A percentile compares a stretch with the other conserved stretches of the same genome.
phyloP scores from a whole-genome alignment of 495 filamentous ascomycete genomes.

The Pseudomonodictys pantanalensis region DNA sequence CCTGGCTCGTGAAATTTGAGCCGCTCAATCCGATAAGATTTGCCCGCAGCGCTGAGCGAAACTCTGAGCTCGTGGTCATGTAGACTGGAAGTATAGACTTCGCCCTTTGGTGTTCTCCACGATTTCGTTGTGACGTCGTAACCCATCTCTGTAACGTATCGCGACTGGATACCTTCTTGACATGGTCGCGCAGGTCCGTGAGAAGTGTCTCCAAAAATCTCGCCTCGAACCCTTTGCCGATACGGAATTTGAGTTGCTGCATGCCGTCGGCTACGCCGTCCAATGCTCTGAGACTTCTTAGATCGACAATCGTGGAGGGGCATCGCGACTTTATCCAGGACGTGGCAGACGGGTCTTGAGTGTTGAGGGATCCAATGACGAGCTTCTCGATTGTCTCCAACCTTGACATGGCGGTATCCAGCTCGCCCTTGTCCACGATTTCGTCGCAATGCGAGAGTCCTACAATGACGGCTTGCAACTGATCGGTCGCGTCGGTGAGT shows the following conservation, averaged over 20 bases:
- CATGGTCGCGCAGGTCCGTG: slow-evolving; percentile 74
- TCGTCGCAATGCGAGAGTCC: slow-evolving; percentile 73
- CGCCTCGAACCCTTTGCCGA: slow-evolving; percentile 82
- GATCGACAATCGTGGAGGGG: slow-evolving; percentile 55
- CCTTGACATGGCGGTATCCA: slow-evolving; percentile 72
- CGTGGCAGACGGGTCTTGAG: slow-evolving; percentile 35
- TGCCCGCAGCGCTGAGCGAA: slow-evolving; percentile 64
- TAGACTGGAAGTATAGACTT: slow-evolving; percentile 71
- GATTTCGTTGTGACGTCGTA: slow-evolving; percentile 57
- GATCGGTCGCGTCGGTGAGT: slow-evolving; percentile 75
- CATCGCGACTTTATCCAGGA: slow-evolving; percentile 26
- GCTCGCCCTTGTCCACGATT: slow-evolving; percentile 73
- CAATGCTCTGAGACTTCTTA: slow-evolving; percentile 74
- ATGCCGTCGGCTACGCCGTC: slow-evolving; percentile 77
- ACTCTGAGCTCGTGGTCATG: slow-evolving; percentile 61
- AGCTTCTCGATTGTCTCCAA: slow-evolving; percentile 75
- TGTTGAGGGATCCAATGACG: slow-evolving; percentile 62
- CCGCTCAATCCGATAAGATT: slow-evolving; percentile 75
- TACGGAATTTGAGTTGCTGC: slow-evolving; percentile 66
- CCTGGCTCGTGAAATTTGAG: slow-evolving; percentile 71
- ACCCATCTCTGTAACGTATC: slow-evolving; percentile 79
- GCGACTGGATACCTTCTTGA: slow-evolving; percentile 66
- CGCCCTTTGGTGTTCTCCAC: slow-evolving; percentile 64
- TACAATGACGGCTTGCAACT: slow-evolving; percentile 75
- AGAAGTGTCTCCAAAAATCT: slow-evolving; percentile 77